Percentiles rank a stretch among this genome's conserved stretches.
phyloP scores from a whole-genome alignment of 352 stramenopile genomes.

The Pythium pyrilobum region DNA sequence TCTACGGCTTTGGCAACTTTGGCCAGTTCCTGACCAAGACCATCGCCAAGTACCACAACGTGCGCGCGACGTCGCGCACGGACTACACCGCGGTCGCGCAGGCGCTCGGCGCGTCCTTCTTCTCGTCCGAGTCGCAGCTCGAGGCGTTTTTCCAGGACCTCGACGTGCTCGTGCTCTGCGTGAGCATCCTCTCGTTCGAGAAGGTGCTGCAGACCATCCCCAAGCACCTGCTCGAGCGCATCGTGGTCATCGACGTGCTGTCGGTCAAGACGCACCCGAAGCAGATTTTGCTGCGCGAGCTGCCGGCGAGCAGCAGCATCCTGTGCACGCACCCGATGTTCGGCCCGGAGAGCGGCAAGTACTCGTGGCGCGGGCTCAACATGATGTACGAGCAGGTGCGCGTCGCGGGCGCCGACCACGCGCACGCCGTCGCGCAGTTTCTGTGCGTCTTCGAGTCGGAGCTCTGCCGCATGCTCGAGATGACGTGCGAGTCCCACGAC shows the following conservation, averaged over 20 bases:
- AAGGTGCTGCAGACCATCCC: constrained; percentile 60
- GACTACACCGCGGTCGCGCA: constrained; percentile 71
- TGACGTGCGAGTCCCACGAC: constrained; percentile 96
- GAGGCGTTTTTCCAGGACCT: constrained; percentile 89
- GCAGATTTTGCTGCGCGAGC: constrained; percentile 87
- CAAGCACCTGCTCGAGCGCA: constrained; percentile 60
- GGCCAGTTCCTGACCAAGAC: constrained; percentile 97
- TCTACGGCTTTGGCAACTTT: constrained; percentile 97
- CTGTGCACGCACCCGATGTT: constrained; percentile 99
- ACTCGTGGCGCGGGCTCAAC: constrained; percentile 92
- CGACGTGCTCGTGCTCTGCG: constrained; percentile 93
- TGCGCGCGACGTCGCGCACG: constrained; percentile 82
- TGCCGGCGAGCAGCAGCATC: constrained; percentile 89
- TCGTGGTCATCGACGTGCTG: constrained; percentile 96
- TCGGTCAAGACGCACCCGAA: constrained; percentile 98
- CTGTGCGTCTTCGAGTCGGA: constrained; percentile 95
- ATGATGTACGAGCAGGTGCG: constrained; percentile 97
- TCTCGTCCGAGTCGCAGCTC: constrained; percentile 54
- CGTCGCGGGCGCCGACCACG: constrained; percentile 56
- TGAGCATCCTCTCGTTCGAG: constrained; percentile 80
- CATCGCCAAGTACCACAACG: constrained; percentile 89
- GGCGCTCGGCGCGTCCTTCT: constrained; percentile 60
- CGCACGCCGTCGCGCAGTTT: constrained; percentile 85
- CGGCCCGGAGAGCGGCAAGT: constrained; percentile 93
- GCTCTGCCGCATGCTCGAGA: constrained; percentile 95